Conservation (phyloP, 2,329 filamentous ascomycete species). For the Beauveria brongniartii region DNA sequence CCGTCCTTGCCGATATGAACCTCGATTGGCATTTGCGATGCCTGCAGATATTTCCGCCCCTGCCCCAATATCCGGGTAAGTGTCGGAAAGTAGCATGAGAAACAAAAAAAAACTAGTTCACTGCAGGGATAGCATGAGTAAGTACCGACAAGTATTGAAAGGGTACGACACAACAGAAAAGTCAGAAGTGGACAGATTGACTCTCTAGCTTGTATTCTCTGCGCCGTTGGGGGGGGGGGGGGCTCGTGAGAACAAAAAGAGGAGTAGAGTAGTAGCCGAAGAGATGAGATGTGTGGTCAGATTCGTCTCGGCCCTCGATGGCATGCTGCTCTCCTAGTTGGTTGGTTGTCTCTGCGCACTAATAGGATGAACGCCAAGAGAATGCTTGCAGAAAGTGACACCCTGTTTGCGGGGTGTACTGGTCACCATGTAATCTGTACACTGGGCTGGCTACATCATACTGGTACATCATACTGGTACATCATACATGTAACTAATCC, state of each 20-base stretch:
- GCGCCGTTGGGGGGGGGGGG: neutral
- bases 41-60: neutral
- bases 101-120: neutral
- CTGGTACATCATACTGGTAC: too few relatives aligned
- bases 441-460: neutral
- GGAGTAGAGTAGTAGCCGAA: neutral
- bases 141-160: neutral
- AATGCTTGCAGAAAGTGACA: neutral
- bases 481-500: neutral
- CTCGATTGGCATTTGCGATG: constrained; percentile 1
- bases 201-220: neutral
- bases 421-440: too few relatives aligned
- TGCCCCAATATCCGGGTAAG: neutral
- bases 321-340: neutral
- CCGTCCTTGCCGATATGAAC: neutral
- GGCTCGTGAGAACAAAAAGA: neutral
- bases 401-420: neutral
- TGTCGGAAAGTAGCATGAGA: neutral
- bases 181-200: neutral
- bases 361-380: neutral
- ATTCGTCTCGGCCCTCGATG: neutral
- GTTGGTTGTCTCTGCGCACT: neutral
- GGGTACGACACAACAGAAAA: neutral
- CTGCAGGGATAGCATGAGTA: neutral
- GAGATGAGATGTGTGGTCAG: neutral